These are phyloP conservation scores for Microbotryomycetes sp. DNA, from an alignment of 1,284 basidiomycete species.

Conservation along the genomic window DNA sequence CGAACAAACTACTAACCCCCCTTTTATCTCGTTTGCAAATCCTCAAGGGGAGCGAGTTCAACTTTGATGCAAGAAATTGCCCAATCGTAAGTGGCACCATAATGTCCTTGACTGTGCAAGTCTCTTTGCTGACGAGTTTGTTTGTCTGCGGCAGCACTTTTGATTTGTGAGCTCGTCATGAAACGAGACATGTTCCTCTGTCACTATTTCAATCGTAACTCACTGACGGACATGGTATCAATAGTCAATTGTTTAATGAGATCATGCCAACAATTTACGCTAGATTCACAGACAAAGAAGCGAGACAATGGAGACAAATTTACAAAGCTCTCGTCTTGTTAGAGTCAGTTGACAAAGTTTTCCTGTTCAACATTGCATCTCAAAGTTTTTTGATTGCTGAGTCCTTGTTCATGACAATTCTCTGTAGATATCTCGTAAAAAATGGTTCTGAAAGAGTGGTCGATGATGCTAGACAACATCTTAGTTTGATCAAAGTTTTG, in stretches of 20 bases:
- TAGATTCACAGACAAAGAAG: slow-evolving; percentile 77
- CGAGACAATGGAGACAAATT: slow-evolving; percentile 95
- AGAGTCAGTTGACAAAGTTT: slow-evolving; percentile 43
- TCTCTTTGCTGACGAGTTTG: neutral
- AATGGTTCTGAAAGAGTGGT: slow-evolving; percentile 98
- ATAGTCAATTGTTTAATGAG: slow-evolving; percentile 95
- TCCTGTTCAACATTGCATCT: neutral
- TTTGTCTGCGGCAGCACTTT: slow-evolving; percentile 49
- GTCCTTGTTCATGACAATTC: slow-evolving; percentile 81
- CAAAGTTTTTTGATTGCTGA: slow-evolving; percentile 44
- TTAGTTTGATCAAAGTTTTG: slow-evolving; percentile 95
- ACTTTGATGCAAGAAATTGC: slow-evolving; percentile 99
- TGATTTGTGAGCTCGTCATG: neutral
- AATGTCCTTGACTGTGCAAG: neutral
- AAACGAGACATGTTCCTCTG: neutral
- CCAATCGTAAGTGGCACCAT: slow-evolving; percentile 60
- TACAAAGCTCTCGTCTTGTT: slow-evolving; percentile 60
- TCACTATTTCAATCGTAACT: neutral
- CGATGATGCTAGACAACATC: slow-evolving; percentile 90
- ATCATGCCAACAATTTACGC: slow-evolving; percentile 96
- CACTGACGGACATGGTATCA: neutral
- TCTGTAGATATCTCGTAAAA: slow-evolving; percentile 70
- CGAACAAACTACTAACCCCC: slow-evolving; percentile 4
- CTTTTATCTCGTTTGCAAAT: neutral
- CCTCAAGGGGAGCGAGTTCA: slow-evolving; percentile 87